These are phyloP conservation scores for Chaetomidium leptoderma DNA, from an alignment of 495 filamentous ascomycete genomes.

Conservation along the genomic window DNA sequence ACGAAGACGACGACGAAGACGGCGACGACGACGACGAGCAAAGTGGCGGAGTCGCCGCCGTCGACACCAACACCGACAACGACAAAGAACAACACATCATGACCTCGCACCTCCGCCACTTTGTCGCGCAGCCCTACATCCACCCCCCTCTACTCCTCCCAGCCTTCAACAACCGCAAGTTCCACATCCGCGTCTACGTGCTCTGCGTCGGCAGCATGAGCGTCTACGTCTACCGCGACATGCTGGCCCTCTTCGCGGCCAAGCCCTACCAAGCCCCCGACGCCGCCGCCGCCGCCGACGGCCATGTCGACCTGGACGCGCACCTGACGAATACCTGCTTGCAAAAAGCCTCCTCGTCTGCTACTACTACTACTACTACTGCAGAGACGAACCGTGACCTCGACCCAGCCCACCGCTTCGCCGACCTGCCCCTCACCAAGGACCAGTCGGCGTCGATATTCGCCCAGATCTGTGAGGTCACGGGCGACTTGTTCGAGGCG, in stretches of 20 bases:
- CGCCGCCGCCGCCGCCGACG: slow-evolving; percentile 38
- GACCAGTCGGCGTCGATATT: slow-evolving; percentile 48
- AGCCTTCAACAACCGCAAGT: slow-evolving; percentile 64
- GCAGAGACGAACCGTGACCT: background rate
- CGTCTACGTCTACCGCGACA: slow-evolving; percentile 81
- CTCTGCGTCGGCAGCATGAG: slow-evolving; percentile 70
- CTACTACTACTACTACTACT: background rate
- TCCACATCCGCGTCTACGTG: slow-evolving; percentile 91
- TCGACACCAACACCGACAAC: slow-evolving; percentile 9
- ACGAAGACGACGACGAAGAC: background rate
- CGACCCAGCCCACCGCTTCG: slow-evolving; percentile 61
- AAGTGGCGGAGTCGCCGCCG: slow-evolving; percentile 1
- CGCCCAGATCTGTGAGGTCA: slow-evolving; percentile 66
- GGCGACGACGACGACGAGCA: slow-evolving; percentile 3
- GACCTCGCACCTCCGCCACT: slow-evolving; percentile 89
- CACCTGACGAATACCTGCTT: slow-evolving; percentile 97
- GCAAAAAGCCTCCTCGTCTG: slow-evolving; percentile 47
- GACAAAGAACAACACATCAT: slow-evolving; percentile 57
- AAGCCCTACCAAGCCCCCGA: slow-evolving; percentile 54
- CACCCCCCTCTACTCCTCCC: slow-evolving; percentile 77
- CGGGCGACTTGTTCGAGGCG: slow-evolving; percentile 75
- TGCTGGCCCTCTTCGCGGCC: slow-evolving; percentile 89
- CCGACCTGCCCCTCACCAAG: slow-evolving; percentile 49
- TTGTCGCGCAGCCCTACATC: slow-evolving; percentile 94
- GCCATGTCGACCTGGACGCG: slow-evolving; percentile 52